Conservation (phyloP, 2,329 filamentous ascomycete genomes). For the Calonectria honghensis region DNA sequence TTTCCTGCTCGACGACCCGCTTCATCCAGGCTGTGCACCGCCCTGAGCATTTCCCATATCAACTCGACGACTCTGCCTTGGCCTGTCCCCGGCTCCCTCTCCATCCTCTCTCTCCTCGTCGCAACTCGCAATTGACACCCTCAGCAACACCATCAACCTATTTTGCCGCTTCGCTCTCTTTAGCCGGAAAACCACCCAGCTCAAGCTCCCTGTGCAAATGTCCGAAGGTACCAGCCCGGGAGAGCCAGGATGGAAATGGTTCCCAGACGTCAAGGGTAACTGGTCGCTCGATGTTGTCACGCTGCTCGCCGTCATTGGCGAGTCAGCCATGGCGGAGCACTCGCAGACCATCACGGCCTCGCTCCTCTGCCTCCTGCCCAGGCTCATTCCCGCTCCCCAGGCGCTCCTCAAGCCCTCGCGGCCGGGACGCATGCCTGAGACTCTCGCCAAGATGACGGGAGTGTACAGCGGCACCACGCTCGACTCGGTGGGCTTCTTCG, state of each 20-base stretch:
- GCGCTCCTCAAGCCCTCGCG: conserved; percentile 75
- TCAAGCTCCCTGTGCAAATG: neutral
- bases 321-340: conserved; percentile 75
- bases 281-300: conserved; percentile 79
- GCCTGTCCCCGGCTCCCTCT: conserved; percentile 24
- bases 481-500: conserved; percentile 76
- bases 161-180: neutral
- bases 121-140: neutral
- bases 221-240: conserved; percentile 44
- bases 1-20: conserved; percentile 20
- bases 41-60: conserved; percentile 4
- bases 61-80: conserved; percentile 24
- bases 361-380: conserved; percentile 73
- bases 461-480: conserved; percentile 74
- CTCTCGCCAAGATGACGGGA: conserved; percentile 73
- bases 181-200: neutral
- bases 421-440: conserved; percentile 73
- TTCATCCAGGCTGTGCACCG: conserved; percentile 27
- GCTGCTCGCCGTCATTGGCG: conserved; percentile 78
- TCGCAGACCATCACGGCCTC: conserved; percentile 76
- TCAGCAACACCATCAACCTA: neutral
- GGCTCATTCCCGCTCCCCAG: conserved; percentile 78
- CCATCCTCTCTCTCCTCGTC: neutral
- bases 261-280: conserved; percentile 63
- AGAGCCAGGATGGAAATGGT: conserved; percentile 63